Evolutionary conservation across 2,329 filamentous ascomycete genomes (phyloP), one percentile per base, ranked within the genome.

Genomic region (Diplodia intermedia): DNA sequence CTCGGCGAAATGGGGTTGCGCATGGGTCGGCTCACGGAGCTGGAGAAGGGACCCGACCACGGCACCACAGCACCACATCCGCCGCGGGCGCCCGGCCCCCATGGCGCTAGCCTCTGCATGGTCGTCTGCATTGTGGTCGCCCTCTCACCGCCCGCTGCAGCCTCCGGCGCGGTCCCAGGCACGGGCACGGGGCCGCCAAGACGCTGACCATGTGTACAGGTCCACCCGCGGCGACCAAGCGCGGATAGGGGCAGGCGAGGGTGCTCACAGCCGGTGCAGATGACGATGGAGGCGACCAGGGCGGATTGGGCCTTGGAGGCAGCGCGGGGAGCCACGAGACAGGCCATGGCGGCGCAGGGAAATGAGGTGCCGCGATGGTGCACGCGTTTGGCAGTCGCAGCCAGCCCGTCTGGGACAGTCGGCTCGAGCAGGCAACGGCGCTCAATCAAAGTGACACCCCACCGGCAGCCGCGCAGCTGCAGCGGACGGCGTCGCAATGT

Each of bases 131-230:
- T 60, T 60, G 55, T 6, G 14, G 14, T 49, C 56, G 29, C 60
- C 43, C 38, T 36, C 56, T 61, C 56, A 49, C 60, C 60, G 56
- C 56, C 56, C 40, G 56, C 31, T 47, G 52, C 31, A 12, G 52
- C 23, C 29, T 54, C 31, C 29, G 54, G 54, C 36, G 55, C 55
- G 55, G 31, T 31, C 9, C 18, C 4, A 7, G 60, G 60, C 60
- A 63, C 60, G 60, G 60, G 7, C 60, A 52, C 60, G 60, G 60
- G 7, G 43, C 29, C 29, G 60, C 60, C 60, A 63, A 63, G 60
- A 50, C 60, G 60, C 60, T 52, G 60, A 52, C 43, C 43, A 50
- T 61, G 20, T n/a, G 56, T n/a, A 15, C 40, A 33, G 56, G 18
- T n/a, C 43, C 43, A 36, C 20, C n/a, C 38, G 26, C 11, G 36